A percentile compares a stretch with the other conserved stretches of the same genome.
These are phyloP conservation scores for Tetrapisispora phaffii DNA, from an alignment of 805 yeast genomes.

Conservation along the genomic window DNA sequence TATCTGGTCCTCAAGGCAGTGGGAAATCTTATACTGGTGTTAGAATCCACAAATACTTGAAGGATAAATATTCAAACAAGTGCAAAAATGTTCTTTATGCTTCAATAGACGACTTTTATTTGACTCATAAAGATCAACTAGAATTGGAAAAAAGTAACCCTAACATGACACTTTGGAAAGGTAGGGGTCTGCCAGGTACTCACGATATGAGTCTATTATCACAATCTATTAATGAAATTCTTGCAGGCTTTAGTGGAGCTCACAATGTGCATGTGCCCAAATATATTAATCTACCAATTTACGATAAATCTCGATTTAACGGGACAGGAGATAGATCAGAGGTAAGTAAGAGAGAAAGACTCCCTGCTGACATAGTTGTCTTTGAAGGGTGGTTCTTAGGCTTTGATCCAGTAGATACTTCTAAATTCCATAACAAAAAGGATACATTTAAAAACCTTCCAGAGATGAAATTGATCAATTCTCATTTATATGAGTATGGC, in stretches of 20 bases:
- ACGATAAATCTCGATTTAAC: conserved; percentile 60
- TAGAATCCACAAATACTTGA: conserved; percentile 31
- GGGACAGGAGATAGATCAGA: conserved; percentile 76
- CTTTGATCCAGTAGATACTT: conserved; percentile 35
- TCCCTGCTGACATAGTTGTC: conserved; percentile 52
- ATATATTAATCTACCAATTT: conserved; percentile 44
- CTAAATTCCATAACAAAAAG: not conserved
- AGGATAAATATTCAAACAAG: conserved; percentile 29
- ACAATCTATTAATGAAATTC: conserved; percentile 24
- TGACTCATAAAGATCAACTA: conserved; percentile 53
- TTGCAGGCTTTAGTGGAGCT: conserved; percentile 21
- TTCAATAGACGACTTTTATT: conserved; percentile 82
- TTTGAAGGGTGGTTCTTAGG: conserved; percentile 97
- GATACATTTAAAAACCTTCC: not conserved
- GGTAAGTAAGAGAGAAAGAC: conserved; percentile 16
- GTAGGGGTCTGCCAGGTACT: conserved; percentile 91
- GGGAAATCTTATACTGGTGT: conserved; percentile 57
- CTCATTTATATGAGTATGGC: conserved; percentile 40
- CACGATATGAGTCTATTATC: conserved; percentile 49
- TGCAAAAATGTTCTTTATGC: conserved; percentile 34
- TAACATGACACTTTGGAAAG: conserved; percentile 50
- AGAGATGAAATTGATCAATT: conserved; percentile 40
- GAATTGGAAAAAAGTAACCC: conserved; percentile 32
- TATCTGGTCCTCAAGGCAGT: conserved; percentile 72
- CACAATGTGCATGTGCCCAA: conserved; percentile 8